phyloP scores from a whole-genome alignment of 1,284 basidiomycete species.

The Sanguinoderma infundibulare region DNA sequence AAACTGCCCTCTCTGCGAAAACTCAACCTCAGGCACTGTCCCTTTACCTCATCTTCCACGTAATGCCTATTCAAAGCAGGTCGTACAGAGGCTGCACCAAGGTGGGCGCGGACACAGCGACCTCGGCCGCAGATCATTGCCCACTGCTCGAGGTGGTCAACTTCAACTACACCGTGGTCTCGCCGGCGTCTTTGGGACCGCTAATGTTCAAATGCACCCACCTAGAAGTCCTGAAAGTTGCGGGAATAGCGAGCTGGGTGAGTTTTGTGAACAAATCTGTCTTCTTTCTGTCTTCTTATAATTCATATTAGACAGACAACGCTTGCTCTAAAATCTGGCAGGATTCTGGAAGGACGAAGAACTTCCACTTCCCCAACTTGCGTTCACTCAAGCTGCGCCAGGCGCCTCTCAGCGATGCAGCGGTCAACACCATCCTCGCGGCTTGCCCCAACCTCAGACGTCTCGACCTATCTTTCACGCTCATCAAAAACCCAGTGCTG shows the following conservation, averaged over 20 bases:
- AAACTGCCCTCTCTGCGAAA: constrained; percentile 49
- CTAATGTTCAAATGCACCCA: constrained; percentile 47
- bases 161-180: constrained; percentile 62
- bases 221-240: constrained; percentile 63
- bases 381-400: constrained; percentile 65
- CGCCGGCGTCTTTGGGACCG: constrained; percentile 50
- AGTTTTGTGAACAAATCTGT: constrained; percentile 25
- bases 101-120: constrained; percentile 53
- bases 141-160: constrained; percentile 52
- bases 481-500: constrained; percentile 44
- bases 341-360: constrained; percentile 29
- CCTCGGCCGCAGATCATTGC: constrained; percentile 48
- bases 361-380: constrained; percentile 43
- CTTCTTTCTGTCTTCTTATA: not conserved
- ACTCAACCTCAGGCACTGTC: constrained; percentile 56
- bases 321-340: constrained; percentile 52
- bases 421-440: constrained; percentile 47
- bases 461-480: constrained; percentile 70
- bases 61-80: not conserved
- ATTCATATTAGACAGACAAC: constrained; percentile 53
- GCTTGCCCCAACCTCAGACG: constrained; percentile 55
- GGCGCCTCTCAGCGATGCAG: constrained; percentile 52
- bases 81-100: constrained; percentile 58
- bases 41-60: not conserved
- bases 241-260: constrained; percentile 65